These are phyloP conservation scores for Francoa sonchifolia DNA, from an alignment of 441 rosid species.

Conservation along the genomic window DNA sequence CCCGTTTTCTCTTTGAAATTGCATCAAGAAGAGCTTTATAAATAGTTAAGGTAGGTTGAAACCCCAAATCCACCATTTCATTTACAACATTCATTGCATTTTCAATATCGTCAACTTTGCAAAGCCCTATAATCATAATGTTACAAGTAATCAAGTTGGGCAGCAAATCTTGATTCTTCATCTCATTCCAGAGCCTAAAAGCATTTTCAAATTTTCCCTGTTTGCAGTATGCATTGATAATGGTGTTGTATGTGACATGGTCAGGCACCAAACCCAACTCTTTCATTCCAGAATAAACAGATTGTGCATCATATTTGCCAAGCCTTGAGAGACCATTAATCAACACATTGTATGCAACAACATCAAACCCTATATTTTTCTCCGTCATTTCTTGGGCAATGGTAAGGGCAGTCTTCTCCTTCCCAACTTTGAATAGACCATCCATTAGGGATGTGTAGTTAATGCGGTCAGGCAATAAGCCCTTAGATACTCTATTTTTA, in stretches of 20 bases:
- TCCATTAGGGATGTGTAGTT: conserved; percentile 95
- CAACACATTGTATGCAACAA: conserved; percentile 66
- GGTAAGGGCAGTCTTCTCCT: conserved; percentile 50
- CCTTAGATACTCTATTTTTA: conserved; percentile 38
- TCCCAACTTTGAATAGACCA: conserved; percentile 67
- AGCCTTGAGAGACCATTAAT: conserved; percentile 57
- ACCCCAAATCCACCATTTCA: conserved; percentile 36
- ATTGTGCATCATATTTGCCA: conserved; percentile 42
- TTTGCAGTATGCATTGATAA: conserved; percentile 57
- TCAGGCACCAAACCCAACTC: conserved; percentile 70
- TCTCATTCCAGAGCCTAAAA: conserved; percentile 53
- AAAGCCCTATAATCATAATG: conserved; percentile 40
- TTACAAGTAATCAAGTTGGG: conserved; percentile 64
- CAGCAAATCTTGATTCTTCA: conserved; percentile 40
- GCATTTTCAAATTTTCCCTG: conserved; percentile 45
- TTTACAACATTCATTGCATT: conserved; percentile 43
- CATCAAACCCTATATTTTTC: conserved; percentile 55
- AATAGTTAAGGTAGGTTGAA: conserved; percentile 36
- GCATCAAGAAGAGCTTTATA: conserved; percentile 45
- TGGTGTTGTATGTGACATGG: conserved; percentile 49
- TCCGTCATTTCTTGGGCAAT: conserved; percentile 63
- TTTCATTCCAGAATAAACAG: conserved; percentile 47
- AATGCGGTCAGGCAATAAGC: conserved; percentile 51
- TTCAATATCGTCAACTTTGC: conserved; percentile 37
- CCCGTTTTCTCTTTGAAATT: conserved; percentile 45